Base-by-base conservation (phyloP, 108 stramenopile species). In the Cylindrotheca closterium region DNA sequence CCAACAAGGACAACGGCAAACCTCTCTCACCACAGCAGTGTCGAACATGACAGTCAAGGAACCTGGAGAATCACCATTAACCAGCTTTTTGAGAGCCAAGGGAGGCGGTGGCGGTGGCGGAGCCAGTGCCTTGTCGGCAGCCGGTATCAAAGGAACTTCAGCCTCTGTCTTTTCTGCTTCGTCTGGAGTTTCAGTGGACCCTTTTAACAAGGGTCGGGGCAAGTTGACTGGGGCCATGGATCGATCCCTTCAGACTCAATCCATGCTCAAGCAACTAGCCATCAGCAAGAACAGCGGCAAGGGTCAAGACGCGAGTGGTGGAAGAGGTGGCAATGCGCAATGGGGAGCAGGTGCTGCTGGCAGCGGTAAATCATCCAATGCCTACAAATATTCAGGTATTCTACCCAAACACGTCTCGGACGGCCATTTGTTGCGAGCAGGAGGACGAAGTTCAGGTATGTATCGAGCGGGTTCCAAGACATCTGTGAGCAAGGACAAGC, bases 361-460 rank as follows among this genome's bases (percentile, higher is more conserved):
- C 50, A 23, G 23, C 29, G n/a, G 37, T 7, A 27, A 15, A 15
- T 17, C 62, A 30, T 27, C 66, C 15, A 25, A 48, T 10, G 59
- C 47, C 46, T 71, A 60, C 30, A n/a, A 63, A 62, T 60, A 59
- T 2, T 55, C 70, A 1, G 70, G 70, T 4, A 71, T 71, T 19
- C 37, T 63, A 26, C 47, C 55, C 42, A 56, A 32, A 27, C 62
- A 63, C 32, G 55, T 33, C 23, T 71, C 70, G 25, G 70, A 61
- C 3, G 58, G 54, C 32, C 70, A 71, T 50, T 49, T 71, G 46
- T 25, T 63, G 47, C 61, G 70, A 32, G 61, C 62, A 12, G 60
- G 50, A 29, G 51, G 52, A n/a, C 31, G 49, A 24, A 54, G 37
- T 70, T 62, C 24, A 47, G 60, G 8, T 31, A 26, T 62, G 15